Base-by-base conservation (phyloP, 371 early-diverging fungal species). In the Mucor velutinosus region DNA sequence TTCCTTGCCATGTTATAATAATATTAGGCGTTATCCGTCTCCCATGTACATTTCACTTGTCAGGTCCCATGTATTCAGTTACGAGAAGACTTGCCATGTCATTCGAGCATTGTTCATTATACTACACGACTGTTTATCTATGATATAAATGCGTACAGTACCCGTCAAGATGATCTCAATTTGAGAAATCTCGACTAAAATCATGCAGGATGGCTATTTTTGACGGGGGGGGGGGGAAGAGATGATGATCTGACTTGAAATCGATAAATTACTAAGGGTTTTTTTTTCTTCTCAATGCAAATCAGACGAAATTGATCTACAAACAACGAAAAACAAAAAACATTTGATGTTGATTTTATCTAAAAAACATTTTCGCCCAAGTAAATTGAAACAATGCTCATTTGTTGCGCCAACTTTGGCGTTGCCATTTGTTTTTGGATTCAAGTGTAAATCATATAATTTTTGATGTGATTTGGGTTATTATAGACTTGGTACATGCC, bases 221-320 rank as follows among this genome's bases (percentile, higher is more conserved):
- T 51, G 25, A 51, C 51, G 25, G 51, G 51, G 49, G 49, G 6
- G 33, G 25, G 51, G 51, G 49, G 49, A 30, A 8, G 33, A 33
- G 8, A 7, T 3, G 49, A 21, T 23, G n/a, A 25, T 25, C 51
- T 51, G 51, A 51, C 25, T 19, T 51, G 21, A 8, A 51, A 51
- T 37, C 37, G 47, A 51, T 11, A 25, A 12, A 37, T 37, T 37
- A 37, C 37, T 23, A 51, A 51, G 51, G 51, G 51, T 51, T 51
- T 49, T 49, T 19, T n/a, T 41, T 30, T 33, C 33, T 33, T 33
- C 33, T 43, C 17, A 5, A 23, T 23, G 51, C 51, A 51, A 51
- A 51, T 51, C 51, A 51, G 25, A 51, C 51, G 51, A 51, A 51
- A 51, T 49, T 23, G 51, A 51, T 51, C 51, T 51, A 23, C 51